Percentiles rank a stretch among this genome's conserved stretches.
These are phyloP conservation scores for Tremella fuciformis DNA, from an alignment of 768 basidiomycete species.

Conservation along the genomic window DNA sequence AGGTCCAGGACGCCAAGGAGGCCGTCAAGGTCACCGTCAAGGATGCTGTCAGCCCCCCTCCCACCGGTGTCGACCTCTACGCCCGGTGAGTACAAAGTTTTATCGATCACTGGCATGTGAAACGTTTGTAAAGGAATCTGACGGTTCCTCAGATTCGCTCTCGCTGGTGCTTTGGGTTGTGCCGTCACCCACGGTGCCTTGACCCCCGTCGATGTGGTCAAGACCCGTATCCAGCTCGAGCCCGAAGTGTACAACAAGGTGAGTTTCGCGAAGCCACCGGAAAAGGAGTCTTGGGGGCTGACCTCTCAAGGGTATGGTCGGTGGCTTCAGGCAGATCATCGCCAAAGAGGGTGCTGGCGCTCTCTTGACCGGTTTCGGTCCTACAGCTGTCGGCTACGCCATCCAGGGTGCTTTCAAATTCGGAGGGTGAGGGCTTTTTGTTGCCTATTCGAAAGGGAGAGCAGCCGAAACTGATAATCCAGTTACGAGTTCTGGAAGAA, in stretches of 20 bases:
- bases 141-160: constrained; percentile 43
- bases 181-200: constrained; percentile 53
- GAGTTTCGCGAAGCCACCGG: constrained; percentile 7
- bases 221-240: constrained; percentile 96
- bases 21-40: constrained; percentile 37
- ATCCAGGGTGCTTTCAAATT: constrained; percentile 98
- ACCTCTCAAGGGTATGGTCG: constrained; percentile 65
- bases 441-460: background rate
- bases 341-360: constrained; percentile 81
- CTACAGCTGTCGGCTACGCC: constrained; percentile 89
- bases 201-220: constrained; percentile 78
- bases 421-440: constrained; percentile 60
- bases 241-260: constrained; percentile 53
- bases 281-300: background rate
- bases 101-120: background rate
- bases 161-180: constrained; percentile 52
- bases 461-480: background rate
- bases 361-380: constrained; percentile 92
- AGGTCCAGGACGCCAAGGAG: constrained; percentile 47
- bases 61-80: constrained; percentile 51
- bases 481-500: constrained; percentile 94
- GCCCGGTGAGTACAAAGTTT: constrained; percentile 32
- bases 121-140: background rate
- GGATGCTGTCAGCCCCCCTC: constrained; percentile 26
- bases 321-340: constrained; percentile 79